Evolutionary conservation across 306 rosid genomes (phyloP).

Genomic region (Lithocarpus polystachyus): DNA sequence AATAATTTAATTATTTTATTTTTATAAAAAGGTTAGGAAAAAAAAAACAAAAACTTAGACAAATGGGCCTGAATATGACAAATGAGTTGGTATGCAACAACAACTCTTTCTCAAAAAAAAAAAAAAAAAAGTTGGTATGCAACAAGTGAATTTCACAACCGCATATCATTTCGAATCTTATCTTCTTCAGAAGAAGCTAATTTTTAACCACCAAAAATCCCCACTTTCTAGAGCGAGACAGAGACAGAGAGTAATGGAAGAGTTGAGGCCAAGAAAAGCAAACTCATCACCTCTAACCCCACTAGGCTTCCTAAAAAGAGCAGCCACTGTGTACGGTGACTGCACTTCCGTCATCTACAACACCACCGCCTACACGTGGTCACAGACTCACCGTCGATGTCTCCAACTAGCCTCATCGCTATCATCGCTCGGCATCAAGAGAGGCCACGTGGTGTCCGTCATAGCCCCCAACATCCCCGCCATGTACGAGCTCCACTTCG

Average conservation of each 20-base stretch:
- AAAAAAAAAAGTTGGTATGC: too few relatives aligned
- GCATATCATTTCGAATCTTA: too few relatives aligned
- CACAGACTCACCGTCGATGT: conserved; percentile 47
- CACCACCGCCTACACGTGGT: conserved; percentile 50
- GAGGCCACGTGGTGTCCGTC: conserved; percentile 52
- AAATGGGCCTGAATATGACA: too few relatives aligned
- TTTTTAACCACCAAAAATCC: too few relatives aligned
- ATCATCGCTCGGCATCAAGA: conserved; percentile 42
- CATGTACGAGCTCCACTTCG: conserved; percentile 79
- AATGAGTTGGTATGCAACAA: too few relatives aligned
- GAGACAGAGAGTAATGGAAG: conserved; percentile 29
- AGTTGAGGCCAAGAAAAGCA: conserved; percentile 37
- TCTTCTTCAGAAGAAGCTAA: too few relatives aligned
- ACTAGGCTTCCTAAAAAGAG: conserved; percentile 45
- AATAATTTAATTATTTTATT: too few relatives aligned
- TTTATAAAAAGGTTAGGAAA: too few relatives aligned
- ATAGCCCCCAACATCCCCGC: conserved; percentile 72
- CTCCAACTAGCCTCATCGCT: conserved; percentile 59
- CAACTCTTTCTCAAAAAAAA: too few relatives aligned
- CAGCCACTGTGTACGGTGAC: conserved; percentile 50
- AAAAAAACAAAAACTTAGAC: too few relatives aligned
- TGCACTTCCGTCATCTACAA: conserved; percentile 42
- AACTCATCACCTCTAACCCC: conserved; percentile 57
- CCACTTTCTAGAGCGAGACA: background rate
- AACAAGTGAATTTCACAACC: too few relatives aligned